Conservation (phyloP, 345 rosid species). For the Raphanus sativus region DNA sequence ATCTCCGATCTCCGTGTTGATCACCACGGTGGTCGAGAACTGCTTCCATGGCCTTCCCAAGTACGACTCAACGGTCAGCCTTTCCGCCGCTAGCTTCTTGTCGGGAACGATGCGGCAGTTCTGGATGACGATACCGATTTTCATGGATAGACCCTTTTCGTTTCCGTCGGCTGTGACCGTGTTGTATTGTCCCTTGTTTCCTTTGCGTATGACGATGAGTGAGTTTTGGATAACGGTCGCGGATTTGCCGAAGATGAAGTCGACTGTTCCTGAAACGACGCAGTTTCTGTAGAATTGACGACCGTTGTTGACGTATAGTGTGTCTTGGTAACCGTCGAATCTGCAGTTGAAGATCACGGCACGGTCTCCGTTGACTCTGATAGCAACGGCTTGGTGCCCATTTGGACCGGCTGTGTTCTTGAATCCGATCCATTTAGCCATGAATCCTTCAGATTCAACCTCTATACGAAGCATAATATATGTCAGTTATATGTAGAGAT, state of each 20-base stretch:
- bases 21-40: slow-evolving; percentile 53
- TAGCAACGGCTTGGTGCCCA: slow-evolving; percentile 76
- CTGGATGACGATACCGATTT: slow-evolving; percentile 60
- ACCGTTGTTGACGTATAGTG: slow-evolving; percentile 54
- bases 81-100: slow-evolving; percentile 40
- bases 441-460: slow-evolving; percentile 57
- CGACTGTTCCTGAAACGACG: slow-evolving; percentile 67
- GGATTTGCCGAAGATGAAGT: slow-evolving; percentile 79
- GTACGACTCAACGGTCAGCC: slow-evolving; percentile 46
- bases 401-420: slow-evolving; percentile 69
- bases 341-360: slow-evolving; percentile 59
- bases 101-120: slow-evolving; percentile 81
- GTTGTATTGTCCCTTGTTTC: slow-evolving; percentile 48
- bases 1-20: slow-evolving; percentile 61
- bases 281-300: slow-evolving; percentile 71
- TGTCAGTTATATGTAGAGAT: not conserved
- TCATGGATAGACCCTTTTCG: slow-evolving; percentile 32
- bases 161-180: slow-evolving; percentile 66
- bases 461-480: slow-evolving; percentile 35
- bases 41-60: slow-evolving; percentile 83
- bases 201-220: slow-evolving; percentile 54
- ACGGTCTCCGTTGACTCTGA: slow-evolving; percentile 52
- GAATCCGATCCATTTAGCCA: slow-evolving; percentile 63
- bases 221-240: slow-evolving; percentile 64
- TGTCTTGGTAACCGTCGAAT: slow-evolving; percentile 73